Conservation (phyloP, 805 yeast genomes). For the Lachancea thermotolerans region DNA sequence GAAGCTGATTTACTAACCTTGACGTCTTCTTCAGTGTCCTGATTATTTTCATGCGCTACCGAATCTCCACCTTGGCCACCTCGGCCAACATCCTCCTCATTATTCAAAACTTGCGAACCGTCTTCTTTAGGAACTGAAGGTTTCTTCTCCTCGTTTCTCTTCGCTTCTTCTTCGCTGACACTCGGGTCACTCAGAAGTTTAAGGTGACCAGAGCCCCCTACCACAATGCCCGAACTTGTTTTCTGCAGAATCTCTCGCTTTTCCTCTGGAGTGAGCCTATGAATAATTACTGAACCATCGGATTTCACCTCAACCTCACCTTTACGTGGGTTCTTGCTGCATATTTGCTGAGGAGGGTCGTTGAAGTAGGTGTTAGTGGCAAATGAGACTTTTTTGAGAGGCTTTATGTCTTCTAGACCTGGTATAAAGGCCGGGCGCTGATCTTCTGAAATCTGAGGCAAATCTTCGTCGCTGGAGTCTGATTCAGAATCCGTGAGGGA, state of each 20-base stretch:
- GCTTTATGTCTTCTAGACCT: constrained; percentile 36
- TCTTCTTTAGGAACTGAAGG: constrained; percentile 12
- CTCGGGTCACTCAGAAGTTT: constrained; percentile 32
- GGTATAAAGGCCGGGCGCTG: constrained; percentile 22
- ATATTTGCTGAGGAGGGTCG: constrained; percentile 90
- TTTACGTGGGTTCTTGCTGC: constrained; percentile 66
- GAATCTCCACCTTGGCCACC: too few relatives aligned
- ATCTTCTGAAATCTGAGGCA: not conserved
- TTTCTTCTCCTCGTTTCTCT: constrained; percentile 16
- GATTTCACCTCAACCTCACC: constrained; percentile 69
- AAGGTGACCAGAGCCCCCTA: constrained; percentile 69
- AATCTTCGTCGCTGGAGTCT: constrained; percentile 7
- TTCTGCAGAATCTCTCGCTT: constrained; percentile 37
- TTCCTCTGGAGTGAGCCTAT: constrained; percentile 51
- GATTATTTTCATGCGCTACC: constrained; percentile 18
- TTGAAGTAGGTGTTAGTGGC: constrained; percentile 66
- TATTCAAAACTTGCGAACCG: constrained; percentile 7
- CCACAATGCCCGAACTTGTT: constrained; percentile 64
- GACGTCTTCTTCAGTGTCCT: constrained; percentile 36
- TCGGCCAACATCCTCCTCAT: too few relatives aligned
- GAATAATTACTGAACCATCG: constrained; percentile 48
- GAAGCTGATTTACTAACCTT: constrained; percentile 29
- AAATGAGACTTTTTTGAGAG: constrained; percentile 63
- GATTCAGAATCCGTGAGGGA: constrained; percentile 3
- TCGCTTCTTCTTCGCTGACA: constrained; percentile 12